A percentile compares a stretch with the other conserved stretches of the same genome.
phyloP scores from a whole-genome alignment of 148 eudicot genomes.

The Cornus florida region DNA sequence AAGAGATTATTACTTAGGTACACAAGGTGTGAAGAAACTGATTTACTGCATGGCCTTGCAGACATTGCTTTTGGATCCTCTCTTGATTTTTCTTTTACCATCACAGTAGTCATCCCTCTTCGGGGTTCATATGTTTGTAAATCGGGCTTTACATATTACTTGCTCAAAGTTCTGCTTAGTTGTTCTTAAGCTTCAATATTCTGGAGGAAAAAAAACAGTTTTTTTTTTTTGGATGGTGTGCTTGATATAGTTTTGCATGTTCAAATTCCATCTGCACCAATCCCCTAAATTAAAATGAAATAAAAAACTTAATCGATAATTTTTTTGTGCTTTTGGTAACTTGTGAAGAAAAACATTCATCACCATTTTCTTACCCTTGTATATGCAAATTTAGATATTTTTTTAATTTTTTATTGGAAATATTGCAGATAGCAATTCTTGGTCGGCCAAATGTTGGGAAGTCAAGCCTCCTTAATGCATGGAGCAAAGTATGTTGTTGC shows the following conservation, averaged over 20 bases:
- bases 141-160: background rate
- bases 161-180: background rate
- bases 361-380: background rate
- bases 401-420: background rate
- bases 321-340: background rate
- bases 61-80: background rate
- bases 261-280: background rate
- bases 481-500: slow-evolving; percentile 81
- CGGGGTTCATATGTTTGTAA: background rate
- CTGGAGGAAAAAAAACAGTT: background rate
- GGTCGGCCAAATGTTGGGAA: slow-evolving; percentile 99
- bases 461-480: slow-evolving; percentile 95
- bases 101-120: background rate
- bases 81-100: background rate
- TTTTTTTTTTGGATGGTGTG: background rate
- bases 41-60: background rate
- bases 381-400: background rate
- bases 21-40: background rate
- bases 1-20: background rate
- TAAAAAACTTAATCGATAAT: background rate
- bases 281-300: background rate
- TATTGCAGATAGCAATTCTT: slow-evolving; percentile 86
- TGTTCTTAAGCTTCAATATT: background rate
- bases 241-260: background rate
- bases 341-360: background rate